Evolutionary conservation across 1,284 basidiomycete species (phyloP).

Genomic region (Cutaneotrichosporon sp.): DNA sequence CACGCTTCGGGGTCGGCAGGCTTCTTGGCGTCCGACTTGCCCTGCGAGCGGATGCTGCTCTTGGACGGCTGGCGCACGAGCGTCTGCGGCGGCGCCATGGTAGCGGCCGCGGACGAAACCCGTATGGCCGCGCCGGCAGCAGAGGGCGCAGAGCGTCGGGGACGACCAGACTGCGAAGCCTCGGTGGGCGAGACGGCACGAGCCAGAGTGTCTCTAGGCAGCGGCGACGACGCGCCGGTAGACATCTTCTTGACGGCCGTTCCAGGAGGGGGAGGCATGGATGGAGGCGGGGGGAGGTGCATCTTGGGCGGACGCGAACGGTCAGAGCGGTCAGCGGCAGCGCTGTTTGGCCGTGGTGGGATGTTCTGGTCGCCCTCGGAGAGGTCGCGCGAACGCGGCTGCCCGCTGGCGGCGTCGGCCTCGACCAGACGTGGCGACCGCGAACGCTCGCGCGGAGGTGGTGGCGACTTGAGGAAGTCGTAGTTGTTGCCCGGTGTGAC

Average conservation of each 20-base stretch:
- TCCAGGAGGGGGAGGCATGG: constrained; percentile 65
- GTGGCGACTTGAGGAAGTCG: constrained; percentile 48
- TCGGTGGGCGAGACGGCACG: constrained; percentile 76
- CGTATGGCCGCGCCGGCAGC: constrained; percentile 48
- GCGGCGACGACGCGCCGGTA: constrained; percentile 72
- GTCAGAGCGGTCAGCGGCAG: constrained; percentile 52
- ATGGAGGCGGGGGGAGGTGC: constrained; percentile 75
- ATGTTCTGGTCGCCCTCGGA: constrained; percentile 25
- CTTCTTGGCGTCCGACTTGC: constrained; percentile 12
- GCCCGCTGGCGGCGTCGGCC: constrained; percentile 17
- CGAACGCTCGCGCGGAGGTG: constrained; percentile 17
- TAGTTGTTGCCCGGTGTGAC: constrained; percentile 41
- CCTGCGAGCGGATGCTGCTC: constrained; percentile 60
- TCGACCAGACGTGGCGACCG: constrained; percentile 10
- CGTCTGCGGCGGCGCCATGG: constrained; percentile 62
- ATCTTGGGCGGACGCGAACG: constrained; percentile 77
- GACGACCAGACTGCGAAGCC: background rate
- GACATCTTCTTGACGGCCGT: constrained; percentile 42
- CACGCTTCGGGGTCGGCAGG: constrained; percentile 50
- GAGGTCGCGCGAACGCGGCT: constrained; percentile 25
- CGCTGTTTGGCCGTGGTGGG: constrained; percentile 6
- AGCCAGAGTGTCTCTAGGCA: constrained; percentile 77
- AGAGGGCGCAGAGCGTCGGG: constrained; percentile 50
- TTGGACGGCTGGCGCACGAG: constrained; percentile 68
- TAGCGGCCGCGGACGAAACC: constrained; percentile 53